Evolutionary conservation across 2,329 filamentous ascomycete genomes (phyloP).

Genomic region (Leptographium wingfieldii): DNA sequence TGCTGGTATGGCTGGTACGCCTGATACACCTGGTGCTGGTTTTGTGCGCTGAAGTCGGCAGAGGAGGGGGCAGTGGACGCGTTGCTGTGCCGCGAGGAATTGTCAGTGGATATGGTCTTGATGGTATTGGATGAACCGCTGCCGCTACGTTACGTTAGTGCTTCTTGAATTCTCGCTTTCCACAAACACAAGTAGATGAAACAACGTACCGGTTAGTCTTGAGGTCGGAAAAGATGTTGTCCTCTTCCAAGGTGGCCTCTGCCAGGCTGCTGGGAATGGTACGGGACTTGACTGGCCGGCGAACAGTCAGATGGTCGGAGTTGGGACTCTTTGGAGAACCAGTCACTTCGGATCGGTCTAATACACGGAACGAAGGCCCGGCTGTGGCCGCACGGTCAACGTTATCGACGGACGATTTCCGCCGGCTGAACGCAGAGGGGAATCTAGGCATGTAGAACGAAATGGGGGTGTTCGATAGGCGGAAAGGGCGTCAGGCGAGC

Average conservation of each 20-base stretch:
- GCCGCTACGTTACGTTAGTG: slow-evolving; percentile 26
- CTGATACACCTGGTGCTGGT: slow-evolving; percentile 2
- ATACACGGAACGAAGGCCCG: slow-evolving; percentile 43
- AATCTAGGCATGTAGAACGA: slow-evolving; percentile 48
- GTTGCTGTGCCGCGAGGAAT: slow-evolving; percentile 49
- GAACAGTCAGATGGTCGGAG: slow-evolving; percentile 29
- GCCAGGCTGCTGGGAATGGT: slow-evolving; percentile 25
- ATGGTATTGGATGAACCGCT: slow-evolving; percentile 50
- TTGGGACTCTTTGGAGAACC: slow-evolving; percentile 36
- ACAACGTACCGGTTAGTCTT: slow-evolving; percentile 41
- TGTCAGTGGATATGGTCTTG: slow-evolving; percentile 45
- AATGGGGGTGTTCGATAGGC: slow-evolving; percentile 1
- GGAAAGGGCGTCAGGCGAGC: background rate
- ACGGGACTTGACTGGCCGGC: slow-evolving; percentile 22
- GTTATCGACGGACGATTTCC: slow-evolving; percentile 46
- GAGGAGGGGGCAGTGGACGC: slow-evolving; percentile 50
- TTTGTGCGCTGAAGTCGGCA: slow-evolving; percentile 29
- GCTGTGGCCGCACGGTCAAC: slow-evolving; percentile 37
- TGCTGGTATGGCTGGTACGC: background rate
- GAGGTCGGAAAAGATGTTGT: slow-evolving; percentile 46
- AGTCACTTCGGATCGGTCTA: slow-evolving; percentile 37
- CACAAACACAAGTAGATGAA: background rate
- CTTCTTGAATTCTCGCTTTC: background rate
- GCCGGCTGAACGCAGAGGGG: slow-evolving; percentile 44
- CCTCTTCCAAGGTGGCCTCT: slow-evolving; percentile 26